A percentile compares a stretch with the other conserved stretches of the same genome.
phyloP scores from a whole-genome alignment of 768 basidiomycete species.

The Mrakia blollopis region DNA sequence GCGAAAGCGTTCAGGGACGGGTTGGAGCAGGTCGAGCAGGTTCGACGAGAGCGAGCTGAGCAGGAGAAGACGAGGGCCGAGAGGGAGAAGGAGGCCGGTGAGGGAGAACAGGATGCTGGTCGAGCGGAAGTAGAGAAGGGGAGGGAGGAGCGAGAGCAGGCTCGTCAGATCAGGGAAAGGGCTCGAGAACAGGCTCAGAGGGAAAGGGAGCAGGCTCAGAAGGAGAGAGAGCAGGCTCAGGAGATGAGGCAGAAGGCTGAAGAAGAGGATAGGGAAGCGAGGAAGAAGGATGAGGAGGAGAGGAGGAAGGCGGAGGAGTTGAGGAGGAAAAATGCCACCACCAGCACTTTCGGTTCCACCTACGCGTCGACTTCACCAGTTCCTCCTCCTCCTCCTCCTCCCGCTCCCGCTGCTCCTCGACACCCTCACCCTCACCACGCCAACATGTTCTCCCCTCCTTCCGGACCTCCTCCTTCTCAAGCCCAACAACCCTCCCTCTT shows the following conservation, averaged over 20 bases:
- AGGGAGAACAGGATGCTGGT: neutral
- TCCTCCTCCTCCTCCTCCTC: neutral
- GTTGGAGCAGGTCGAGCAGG: conserved; percentile 1
- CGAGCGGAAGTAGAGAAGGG: neutral
- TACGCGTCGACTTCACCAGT: neutral
- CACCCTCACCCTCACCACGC: neutral
- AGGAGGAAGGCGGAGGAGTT: neutral
- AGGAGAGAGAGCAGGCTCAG: neutral
- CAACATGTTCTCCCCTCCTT: neutral
- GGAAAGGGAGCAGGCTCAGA: neutral
- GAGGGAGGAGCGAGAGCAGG: neutral
- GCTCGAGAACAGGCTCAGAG: neutral
- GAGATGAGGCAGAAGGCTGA: neutral
- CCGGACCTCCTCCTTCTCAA: neutral
- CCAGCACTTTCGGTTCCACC: neutral
- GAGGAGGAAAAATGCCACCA: neutral
- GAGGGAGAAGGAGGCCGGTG: neutral
- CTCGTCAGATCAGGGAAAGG: neutral
- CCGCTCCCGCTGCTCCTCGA: too few species aligned
- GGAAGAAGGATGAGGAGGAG: neutral
- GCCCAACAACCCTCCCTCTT: neutral
- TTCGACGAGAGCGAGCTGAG: neutral
- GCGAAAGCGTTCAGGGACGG: conserved; percentile 4
- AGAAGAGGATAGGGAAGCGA: neutral
- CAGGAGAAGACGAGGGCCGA: too few species aligned